A percentile compares a stretch with the other conserved stretches of the same genome.
These are phyloP conservation scores for Trichoderma atrobrunneum DNA, from an alignment of 2,329 filamentous ascomycete species.

Conservation along the genomic window DNA sequence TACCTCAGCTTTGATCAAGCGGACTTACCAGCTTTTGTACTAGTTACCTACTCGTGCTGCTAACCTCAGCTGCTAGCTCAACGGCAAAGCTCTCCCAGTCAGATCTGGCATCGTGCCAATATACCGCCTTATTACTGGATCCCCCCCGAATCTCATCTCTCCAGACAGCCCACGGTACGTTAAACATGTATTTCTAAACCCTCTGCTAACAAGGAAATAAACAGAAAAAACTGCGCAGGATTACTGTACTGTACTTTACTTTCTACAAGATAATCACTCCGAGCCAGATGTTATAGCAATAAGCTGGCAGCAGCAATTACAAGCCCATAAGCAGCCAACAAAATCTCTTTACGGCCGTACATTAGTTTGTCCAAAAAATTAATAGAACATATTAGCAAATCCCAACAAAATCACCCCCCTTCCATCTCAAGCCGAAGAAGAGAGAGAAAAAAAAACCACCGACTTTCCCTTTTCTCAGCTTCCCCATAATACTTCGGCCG, in stretches of 20 bases:
- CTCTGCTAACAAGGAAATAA: not conserved
- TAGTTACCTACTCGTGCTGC: not conserved
- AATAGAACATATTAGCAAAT: not conserved
- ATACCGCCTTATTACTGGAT: not conserved
- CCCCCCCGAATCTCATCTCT: not conserved
- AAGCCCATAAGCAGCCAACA: slow-evolving; percentile 5
- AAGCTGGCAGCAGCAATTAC: not conserved
- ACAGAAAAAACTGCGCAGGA: not conserved
- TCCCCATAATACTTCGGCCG: not conserved
- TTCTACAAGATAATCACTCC: not conserved
- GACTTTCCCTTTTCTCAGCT: not conserved
- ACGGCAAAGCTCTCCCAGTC: not conserved
- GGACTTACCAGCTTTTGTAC: not conserved
- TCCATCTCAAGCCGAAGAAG: not conserved
- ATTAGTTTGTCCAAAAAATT: not conserved
- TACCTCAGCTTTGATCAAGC: not conserved
- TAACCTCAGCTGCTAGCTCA: not conserved
- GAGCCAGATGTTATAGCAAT: not conserved
- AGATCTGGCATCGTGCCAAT: not conserved
- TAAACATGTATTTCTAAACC: not conserved
- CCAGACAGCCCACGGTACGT: not conserved
- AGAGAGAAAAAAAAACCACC: not conserved
- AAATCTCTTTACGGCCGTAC: not conserved
- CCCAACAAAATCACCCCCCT: not conserved
- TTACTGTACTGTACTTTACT: not conserved